A percentile compares a stretch with the other conserved stretches of the same genome.
These are phyloP conservation scores for Beauveria bassiana DNA, from an alignment of 2,329 filamentous ascomycete genomes.

Conservation along the genomic window DNA sequence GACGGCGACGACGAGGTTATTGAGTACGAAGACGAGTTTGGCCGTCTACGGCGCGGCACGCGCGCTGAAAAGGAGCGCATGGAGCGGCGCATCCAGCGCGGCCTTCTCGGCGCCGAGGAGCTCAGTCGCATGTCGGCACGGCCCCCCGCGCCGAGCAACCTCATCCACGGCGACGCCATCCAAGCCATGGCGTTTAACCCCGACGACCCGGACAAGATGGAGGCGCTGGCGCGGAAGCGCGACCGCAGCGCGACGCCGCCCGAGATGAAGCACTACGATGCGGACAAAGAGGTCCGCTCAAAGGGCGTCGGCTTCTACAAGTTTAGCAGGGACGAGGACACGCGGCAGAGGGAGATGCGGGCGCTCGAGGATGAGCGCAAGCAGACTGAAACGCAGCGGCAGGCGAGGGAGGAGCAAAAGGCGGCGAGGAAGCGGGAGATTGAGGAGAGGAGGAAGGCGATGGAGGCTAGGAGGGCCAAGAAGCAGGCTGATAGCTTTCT, in stretches of 20 bases:
- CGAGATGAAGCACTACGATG: constrained; percentile 76
- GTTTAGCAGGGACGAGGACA: constrained; percentile 70
- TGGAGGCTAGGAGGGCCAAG: constrained; percentile 54
- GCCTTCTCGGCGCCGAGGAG: constrained; percentile 48
- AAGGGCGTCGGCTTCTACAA: constrained; percentile 90
- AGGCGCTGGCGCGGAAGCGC: constrained; percentile 65
- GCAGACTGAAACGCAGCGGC: constrained; percentile 58
- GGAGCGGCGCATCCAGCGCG: constrained; percentile 44
- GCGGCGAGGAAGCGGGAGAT: constrained; percentile 54
- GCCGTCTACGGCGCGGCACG: constrained; percentile 69
- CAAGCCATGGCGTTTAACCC: constrained; percentile 79
- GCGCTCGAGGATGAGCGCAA: constrained; percentile 58
- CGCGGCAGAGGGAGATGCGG: constrained; percentile 64
- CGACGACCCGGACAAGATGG: constrained; percentile 66
- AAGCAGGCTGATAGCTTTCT: constrained; percentile 68
- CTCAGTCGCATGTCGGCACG: constrained; percentile 62
- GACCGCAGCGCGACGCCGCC: constrained; percentile 78
- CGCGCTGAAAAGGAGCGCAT: constrained; percentile 58
- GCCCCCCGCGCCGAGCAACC: constrained; percentile 54
- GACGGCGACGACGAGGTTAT: constrained; percentile 54
- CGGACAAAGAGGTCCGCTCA: constrained; percentile 70
- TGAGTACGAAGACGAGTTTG: constrained; percentile 88
- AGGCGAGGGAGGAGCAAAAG: constrained; percentile 47
- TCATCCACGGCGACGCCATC: constrained; percentile 82
- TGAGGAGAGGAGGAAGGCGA: constrained; percentile 53